phyloP scores from a whole-genome alignment of 1,139 yeast genomes.

The Lodderomyces beijingensis region DNA sequence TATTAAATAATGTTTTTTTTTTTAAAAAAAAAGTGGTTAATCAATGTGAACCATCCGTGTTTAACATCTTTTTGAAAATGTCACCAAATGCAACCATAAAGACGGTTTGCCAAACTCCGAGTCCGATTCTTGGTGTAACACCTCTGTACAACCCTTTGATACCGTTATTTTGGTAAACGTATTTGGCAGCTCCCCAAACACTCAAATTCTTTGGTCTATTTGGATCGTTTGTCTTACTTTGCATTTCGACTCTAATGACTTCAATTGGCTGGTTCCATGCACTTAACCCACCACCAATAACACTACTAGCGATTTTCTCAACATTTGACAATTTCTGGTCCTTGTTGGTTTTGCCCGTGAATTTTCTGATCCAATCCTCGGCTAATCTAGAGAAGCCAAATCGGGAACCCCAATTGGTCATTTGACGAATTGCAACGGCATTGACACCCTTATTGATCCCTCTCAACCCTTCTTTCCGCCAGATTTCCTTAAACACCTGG shows the following conservation, averaged over 20 bases:
- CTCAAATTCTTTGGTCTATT: constrained; percentile 90
- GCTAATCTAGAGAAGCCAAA: constrained; percentile 91
- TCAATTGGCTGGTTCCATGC: constrained; percentile 99
- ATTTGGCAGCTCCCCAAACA: constrained; percentile 73
- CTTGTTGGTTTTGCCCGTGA: constrained; percentile 52
- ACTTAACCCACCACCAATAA: constrained; percentile 93
- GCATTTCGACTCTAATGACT: constrained; percentile 97
- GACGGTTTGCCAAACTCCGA: constrained; percentile 97
- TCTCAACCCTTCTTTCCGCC: constrained; percentile 76
- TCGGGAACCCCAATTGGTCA: constrained; percentile 98
- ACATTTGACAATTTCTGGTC: constrained; percentile 61
- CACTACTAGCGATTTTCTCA: constrained; percentile 84
- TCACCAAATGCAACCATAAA: constrained; percentile 99
- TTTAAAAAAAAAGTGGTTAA: no score
- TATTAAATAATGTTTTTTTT: constrained; percentile 1
- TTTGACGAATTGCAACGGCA: constrained; percentile 98
- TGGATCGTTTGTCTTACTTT: constrained; percentile 86
- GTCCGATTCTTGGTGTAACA: constrained; percentile 92
- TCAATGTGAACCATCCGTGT: constrained; percentile 37
- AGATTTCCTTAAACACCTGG: constrained; percentile 83
- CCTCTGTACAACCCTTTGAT: constrained; percentile 91
- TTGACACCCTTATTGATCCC: constrained; percentile 98
- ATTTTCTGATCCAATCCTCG: constrained; percentile 71
- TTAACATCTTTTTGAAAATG: constrained; percentile 49
- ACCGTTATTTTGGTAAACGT: constrained; percentile 81